Evolutionary conservation across 805 yeast genomes (phyloP).

Genomic region (Hanseniaspora thailandica): DNA sequence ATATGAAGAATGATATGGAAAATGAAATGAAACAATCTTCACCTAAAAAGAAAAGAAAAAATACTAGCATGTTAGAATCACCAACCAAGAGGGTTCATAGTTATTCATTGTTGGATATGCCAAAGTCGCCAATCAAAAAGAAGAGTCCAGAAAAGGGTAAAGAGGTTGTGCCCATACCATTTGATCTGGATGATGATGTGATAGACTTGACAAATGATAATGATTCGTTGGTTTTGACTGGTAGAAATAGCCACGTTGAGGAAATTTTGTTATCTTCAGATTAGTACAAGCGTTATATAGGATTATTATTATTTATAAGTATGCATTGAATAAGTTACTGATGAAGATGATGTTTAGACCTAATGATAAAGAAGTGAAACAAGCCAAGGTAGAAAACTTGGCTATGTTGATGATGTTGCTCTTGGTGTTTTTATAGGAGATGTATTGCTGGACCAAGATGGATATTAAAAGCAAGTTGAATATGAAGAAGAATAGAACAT

Average conservation of each 20-base stretch:
- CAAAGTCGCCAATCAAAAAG: background rate
- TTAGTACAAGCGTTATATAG: background rate
- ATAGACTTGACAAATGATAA: background rate
- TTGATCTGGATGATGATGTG: background rate
- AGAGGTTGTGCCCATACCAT: background rate
- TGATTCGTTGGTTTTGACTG: background rate
- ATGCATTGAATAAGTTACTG: constrained; percentile 12
- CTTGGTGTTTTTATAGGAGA: background rate
- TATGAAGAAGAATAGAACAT: constrained; percentile 4
- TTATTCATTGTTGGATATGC: background rate
- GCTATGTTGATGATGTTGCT: background rate
- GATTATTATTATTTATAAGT: background rate
- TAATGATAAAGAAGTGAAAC: constrained; percentile 1
- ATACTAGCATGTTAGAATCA: background rate
- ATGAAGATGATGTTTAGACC: constrained; percentile 8
- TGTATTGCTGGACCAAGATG: constrained; percentile 1
- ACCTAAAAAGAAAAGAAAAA: background rate
- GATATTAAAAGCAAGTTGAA: constrained; percentile 1
- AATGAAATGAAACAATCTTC: background rate
- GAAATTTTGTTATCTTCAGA: background rate
- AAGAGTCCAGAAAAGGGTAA: background rate
- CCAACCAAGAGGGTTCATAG: background rate
- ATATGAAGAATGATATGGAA: background rate
- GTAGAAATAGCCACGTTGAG: background rate
- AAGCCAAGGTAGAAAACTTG: background rate